phyloP scores from a whole-genome alignment of 805 yeast genomes.

The Saccharomycopsis malanga region DNA sequence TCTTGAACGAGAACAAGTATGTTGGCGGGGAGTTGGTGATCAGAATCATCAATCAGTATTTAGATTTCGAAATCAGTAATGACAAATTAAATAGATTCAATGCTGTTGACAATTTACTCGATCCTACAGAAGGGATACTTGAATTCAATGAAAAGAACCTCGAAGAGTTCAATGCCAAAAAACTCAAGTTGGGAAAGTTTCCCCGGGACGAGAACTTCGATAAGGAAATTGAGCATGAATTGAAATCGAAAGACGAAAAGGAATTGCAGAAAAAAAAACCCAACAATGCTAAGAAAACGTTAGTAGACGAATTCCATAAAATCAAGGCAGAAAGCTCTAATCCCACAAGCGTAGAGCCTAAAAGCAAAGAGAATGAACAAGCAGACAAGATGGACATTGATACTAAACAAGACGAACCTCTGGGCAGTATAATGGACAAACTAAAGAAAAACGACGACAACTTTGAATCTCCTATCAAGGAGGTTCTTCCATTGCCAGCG shows the following conservation, averaged over 20 bases:
- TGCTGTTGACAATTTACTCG: constrained; percentile 45
- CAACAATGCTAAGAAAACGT: constrained; percentile 32
- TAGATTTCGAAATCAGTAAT: constrained; percentile 38
- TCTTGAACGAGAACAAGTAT: constrained; percentile 84
- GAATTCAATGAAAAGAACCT: constrained; percentile 35
- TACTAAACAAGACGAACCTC: constrained; percentile 21
- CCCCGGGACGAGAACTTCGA: constrained; percentile 83
- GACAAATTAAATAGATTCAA: constrained; percentile 26
- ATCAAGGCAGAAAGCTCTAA: constrained; percentile 40
- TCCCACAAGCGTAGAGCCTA: constrained; percentile 4
- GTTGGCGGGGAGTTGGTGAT: constrained; percentile 87
- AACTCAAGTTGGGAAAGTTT: constrained; percentile 72
- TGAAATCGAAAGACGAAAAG: constrained; percentile 70
- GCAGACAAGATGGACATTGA: constrained; percentile 24
- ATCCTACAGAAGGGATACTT: constrained; percentile 37
- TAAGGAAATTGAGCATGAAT: constrained; percentile 77
- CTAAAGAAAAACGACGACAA: constrained; percentile 32
- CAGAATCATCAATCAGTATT: constrained; percentile 76
- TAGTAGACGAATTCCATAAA: constrained; percentile 62
- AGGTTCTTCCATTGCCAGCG: constrained; percentile 76
- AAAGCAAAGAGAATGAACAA: constrained; percentile 9
- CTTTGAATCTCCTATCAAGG: constrained; percentile 65
- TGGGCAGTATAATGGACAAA: constrained; percentile 27
- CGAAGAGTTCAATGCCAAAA: constrained; percentile 59
- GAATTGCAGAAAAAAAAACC: constrained; percentile 36